These are phyloP conservation scores for Solanum chaucha DNA, from an alignment of 257 asterid species.

Conservation along the genomic window DNA sequence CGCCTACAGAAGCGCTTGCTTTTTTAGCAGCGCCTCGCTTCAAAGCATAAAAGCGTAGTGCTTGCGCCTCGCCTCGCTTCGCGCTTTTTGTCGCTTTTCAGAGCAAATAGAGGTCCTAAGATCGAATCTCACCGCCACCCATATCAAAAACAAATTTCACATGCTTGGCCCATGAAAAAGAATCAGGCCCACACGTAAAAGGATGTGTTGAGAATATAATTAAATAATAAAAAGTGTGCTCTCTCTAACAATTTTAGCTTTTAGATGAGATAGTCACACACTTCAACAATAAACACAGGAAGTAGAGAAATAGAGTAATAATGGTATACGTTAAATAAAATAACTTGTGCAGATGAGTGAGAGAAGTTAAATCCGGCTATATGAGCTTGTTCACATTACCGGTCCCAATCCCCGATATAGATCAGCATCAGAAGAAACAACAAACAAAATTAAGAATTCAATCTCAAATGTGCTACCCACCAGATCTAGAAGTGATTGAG, in stretches of 20 bases:
- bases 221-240: no score
- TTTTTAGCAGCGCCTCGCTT: neutral
- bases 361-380: neutral
- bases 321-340: neutral
- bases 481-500: constrained; percentile 68
- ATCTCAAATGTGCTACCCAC: constrained; percentile 23
- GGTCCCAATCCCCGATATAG: neutral
- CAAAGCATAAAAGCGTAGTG: neutral
- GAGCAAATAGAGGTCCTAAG: neutral
- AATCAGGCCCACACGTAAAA: neutral
- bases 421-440: neutral
- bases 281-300: neutral
- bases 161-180: neutral
- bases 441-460: neutral
- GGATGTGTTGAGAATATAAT: neutral
- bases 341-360: neutral
- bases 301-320: neutral
- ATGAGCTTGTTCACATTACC: neutral
- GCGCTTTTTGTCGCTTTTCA: neutral
- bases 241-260: neutral
- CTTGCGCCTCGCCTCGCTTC: neutral
- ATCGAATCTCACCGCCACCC: neutral
- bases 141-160: neutral
- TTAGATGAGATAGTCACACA: neutral
- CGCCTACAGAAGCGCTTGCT: neutral